Evolutionary conservation across 345 rosid genomes (phyloP), one percentile per base, ranked within the genome.

Genomic region (Populus nigra): DNA sequence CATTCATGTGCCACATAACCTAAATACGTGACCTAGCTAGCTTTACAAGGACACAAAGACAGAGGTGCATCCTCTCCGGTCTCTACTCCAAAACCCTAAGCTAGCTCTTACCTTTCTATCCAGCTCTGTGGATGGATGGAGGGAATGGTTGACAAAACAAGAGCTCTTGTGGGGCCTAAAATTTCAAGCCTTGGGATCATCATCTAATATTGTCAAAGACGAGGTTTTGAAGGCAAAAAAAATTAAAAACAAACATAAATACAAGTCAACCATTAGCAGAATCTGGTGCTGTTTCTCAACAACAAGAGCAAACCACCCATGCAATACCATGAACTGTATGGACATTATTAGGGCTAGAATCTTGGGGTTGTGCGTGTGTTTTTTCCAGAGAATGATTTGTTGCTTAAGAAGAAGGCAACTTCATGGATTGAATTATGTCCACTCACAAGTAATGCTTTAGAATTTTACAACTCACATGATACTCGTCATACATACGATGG

Each of bases 281-380:
- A 77, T 72, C 76, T 67, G 77, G 50, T 57, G 73, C 59, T 83
- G 70, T 33, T 76, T 82, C 29, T 11, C 10, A 38, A 75, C 68
- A 69, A 76, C 50, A 76, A 41, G 77, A 71, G 69, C 25, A 47
- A 57, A 73, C 33, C 43, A 59, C 27, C 70, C 65, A 47, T 57
- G 76, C 49, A 69, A 80, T 75, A 65, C 73, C 23, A 79, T 63
- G 74, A 77, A 20, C 59, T 74, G 53, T 31, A 20, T 6, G 22
- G n/a, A 74, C 65, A 70, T 53, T 39, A 77, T 45, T 16, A 69
- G 74, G 84, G 76, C 73, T 78, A 79, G 83, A 84, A 88, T 81
- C 85, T 63, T 70, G 76, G 75, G 72, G 8, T 67, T 20, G 77
- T 29, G 73, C 65, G 79, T 72, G 67, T 73, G 55, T 65, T 25